Percentiles rank a stretch among this genome's conserved stretches.
Evolutionary conservation across 2,329 filamentous ascomycete genomes (phyloP).

Genomic region (Neonectria neomacrospora): DNA sequence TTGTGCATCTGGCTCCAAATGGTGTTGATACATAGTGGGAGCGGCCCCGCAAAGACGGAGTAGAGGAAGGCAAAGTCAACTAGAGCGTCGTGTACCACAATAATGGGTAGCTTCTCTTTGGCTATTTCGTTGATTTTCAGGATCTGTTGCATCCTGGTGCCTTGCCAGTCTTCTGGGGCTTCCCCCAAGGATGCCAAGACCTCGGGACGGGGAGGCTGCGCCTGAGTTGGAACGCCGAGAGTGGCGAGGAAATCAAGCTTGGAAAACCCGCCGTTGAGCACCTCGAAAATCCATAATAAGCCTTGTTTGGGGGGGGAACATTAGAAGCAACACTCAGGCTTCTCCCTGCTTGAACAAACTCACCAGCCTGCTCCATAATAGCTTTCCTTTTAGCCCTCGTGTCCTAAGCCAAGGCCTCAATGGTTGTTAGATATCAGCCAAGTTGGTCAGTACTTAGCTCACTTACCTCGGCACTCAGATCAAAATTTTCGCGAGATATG

Average conservation of each 20-base stretch:
- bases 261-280: not conserved
- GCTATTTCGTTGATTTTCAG: too few species aligned
- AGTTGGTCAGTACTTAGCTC: not conserved
- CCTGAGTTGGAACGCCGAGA: not conserved
- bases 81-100: not conserved
- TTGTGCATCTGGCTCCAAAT: not conserved
- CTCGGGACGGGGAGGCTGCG: not conserved
- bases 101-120: too few species aligned
- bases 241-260: not conserved
- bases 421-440: not conserved
- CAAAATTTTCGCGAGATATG: not conserved
- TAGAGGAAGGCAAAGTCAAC: not conserved
- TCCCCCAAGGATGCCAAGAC: not conserved
- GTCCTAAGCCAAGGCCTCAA: not conserved
- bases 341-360: not conserved
- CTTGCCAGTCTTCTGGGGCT: not conserved
- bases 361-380: not conserved
- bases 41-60: not conserved
- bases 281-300: not conserved
- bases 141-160: not conserved
- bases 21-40: not conserved
- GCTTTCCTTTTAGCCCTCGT: not conserved
- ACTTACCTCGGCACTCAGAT: not conserved
- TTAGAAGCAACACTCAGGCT: not conserved
- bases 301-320: not conserved